Base-by-base conservation (phyloP, 169 alveolate genomes). In the Plasmodium ovale region DNA sequence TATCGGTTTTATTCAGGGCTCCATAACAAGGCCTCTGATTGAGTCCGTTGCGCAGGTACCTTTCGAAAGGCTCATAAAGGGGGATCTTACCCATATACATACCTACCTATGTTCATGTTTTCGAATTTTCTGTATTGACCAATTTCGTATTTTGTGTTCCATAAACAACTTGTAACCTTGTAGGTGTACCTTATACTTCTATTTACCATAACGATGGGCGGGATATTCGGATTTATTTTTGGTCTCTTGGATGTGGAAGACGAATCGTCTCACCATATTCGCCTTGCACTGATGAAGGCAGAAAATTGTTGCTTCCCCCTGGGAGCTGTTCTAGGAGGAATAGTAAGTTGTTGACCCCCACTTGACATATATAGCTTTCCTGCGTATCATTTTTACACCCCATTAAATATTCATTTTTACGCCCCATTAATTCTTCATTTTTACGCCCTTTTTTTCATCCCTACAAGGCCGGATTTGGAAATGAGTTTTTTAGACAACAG, bases 211-310 rank as follows among this genome's bases (percentile, higher is more conserved):
- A 53, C 95, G 39, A 97, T 98, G 98, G 99, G 99, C 9, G 97
- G 96, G 21, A 72, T 96, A 19, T 97, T 97, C 67, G 99, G 99
- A 25, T 95, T 96, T 70, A 94, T 98, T 27, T 98, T 97, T 85
- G 99, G 99, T 35, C 72, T 98, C 51, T 92, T 97, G 93, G 98
- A 97, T 85, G 97, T 97, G 25, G 99, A 97, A 87, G 98, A 96
- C 77, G 96, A 94, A 47, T 96, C 94, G 65, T 93, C 93, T 70
- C 97, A 96, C 91, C 98, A 97, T 84, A 92, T 96, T 73, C 95
- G 95, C 47, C 92, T 97, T 56, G 98, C 98, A 1, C 93, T 97
- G 54, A 93, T 96, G 94, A 93, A 97, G 35, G 98, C 97, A 74
- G 98, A 96, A 65, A 92, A 94, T 27, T 97, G 97, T 84, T 97